Conservation (phyloP, 495 filamentous ascomycete genomes). For the Letharia lupina region DNA sequence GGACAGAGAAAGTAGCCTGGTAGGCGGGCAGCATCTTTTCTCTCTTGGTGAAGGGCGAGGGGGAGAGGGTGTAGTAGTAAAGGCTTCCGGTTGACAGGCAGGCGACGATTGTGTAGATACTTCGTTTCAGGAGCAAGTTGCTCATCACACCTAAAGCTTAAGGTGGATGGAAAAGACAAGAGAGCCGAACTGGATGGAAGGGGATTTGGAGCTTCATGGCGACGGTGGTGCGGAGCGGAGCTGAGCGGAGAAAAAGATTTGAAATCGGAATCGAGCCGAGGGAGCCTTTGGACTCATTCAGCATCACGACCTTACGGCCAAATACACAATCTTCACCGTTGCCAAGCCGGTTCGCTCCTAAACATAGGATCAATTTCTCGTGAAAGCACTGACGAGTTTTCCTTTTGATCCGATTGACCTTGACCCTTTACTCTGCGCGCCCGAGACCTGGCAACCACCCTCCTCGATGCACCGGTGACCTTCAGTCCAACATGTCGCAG, state of each 20-base stretch:
- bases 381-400: background rate
- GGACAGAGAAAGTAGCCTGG: conserved; percentile 71
- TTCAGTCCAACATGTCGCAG: conserved; percentile 50
- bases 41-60: background rate
- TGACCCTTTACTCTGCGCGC: background rate
- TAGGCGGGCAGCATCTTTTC: conserved; percentile 21
- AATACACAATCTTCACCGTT: background rate
- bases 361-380: background rate
- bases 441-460: background rate
- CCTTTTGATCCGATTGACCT: background rate
- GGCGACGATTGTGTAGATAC: conserved; percentile 19
- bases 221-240: conserved; percentile 3
- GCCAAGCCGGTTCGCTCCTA: background rate
- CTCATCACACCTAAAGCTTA: conserved; percentile 16
- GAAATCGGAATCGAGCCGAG: conserved; percentile 17
- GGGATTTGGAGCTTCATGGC: background rate
- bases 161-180: background rate
- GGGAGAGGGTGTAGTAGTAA: conserved; percentile 13
- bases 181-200: background rate
- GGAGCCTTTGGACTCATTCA: background rate
- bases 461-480: conserved; percentile 20
- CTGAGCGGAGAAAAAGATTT: conserved; percentile 10
- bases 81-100: conserved; percentile 16
- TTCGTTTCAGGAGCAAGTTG: conserved; percentile 14
- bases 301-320: background rate